Evolutionary conservation across 2,329 filamentous ascomycete species (phyloP), one percentile per base, ranked within the genome.

Genomic region (Diaporthe aspalathi): DNA sequence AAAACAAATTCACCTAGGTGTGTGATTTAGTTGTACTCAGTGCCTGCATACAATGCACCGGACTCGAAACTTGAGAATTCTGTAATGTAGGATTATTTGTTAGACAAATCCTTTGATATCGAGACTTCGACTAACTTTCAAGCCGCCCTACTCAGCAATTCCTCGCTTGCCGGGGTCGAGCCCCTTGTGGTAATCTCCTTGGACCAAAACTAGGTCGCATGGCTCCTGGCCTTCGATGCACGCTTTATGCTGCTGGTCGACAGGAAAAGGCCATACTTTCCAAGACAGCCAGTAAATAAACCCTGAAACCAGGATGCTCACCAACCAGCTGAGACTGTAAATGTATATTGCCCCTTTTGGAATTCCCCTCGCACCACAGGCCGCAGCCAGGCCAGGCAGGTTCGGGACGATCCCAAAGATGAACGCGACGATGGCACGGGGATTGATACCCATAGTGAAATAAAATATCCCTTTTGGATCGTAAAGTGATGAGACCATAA

Each of bases 401-500:
- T 79, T 74, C 0, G 79, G 79, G 14, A 73, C 73, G 24, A 81
- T 77, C 9, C 76, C 75, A 2, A 76, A 68, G 29, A 78, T 43
- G 29, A 77, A 76, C 22, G 76, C 76, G 24, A 76, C 27, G 24
- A 71, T 56, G 20, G 75, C 77, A 32, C 76, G 72, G 72, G 76
- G 77, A 73, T 78, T 77, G 71, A 72, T 69, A 35, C 77, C 77
- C 54, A 68, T 22, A 24, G 14, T 82, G 76, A 78, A 83, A 63
- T 79, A 78, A 75, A 84, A 84, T 57, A 79, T 80, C 45, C 83
- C 82, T 29, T 78, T 72, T 5, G 80, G 81, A 52, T 81, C 75
- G 75, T 85, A 85, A 43, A 85, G 75, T 12, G 80, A 81, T 0
- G 81, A 82, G 43, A 84, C 78, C 71, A 84, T 81, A 68, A 81